Evolutionary conservation across 1,139 yeast genomes (phyloP), one percentile per base, ranked within the genome.

Genomic region (Kurtzmaniella quercitrusa): DNA sequence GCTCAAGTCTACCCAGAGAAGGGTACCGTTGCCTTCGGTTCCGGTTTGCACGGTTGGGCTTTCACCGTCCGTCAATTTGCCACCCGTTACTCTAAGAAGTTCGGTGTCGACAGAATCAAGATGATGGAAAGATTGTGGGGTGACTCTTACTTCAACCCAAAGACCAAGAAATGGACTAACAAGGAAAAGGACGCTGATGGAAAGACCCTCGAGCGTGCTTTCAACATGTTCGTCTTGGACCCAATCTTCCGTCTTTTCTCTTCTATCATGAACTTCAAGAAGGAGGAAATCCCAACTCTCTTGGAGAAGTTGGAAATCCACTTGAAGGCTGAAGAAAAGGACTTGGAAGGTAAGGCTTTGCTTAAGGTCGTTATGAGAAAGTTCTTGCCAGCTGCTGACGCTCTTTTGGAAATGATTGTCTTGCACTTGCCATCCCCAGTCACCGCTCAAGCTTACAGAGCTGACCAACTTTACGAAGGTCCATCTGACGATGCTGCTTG

Each of bases 31-130:
- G 98, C 98, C 58, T 93, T 93, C 77, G 98, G 96, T 80, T 93
- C 98, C 74, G 98, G 98, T 85, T 82, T 93, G 69, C 98, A 93
- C 84, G 98, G 98, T 76, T 93, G 98, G 98, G 98, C 97, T 71
- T 93, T 93, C 93, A 93, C 98, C 65, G 85, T 93, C 69, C 89
- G 98, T 78, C 98, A 93, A 82, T 93, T 93, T 63, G 98, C 98
- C 66, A 76, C 79, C 77, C 88, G 96, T 80, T 93, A 93, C 84
- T 84, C 96, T 72, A 89, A 91, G 89, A 93, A 93, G 80, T 93
- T 93, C 72, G 98, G 98, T 88, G 98, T 93, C 68, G 98, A 91
- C 88, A 84, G 88, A 74, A 59, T 68, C 53, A 93, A 93, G 88
- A 89, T 93, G 97, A 88, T 88, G 96, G 93, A 88, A 75, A 87